phyloP scores from a whole-genome alignment of 768 basidiomycete genomes.

The Calocybe cyanea region DNA sequence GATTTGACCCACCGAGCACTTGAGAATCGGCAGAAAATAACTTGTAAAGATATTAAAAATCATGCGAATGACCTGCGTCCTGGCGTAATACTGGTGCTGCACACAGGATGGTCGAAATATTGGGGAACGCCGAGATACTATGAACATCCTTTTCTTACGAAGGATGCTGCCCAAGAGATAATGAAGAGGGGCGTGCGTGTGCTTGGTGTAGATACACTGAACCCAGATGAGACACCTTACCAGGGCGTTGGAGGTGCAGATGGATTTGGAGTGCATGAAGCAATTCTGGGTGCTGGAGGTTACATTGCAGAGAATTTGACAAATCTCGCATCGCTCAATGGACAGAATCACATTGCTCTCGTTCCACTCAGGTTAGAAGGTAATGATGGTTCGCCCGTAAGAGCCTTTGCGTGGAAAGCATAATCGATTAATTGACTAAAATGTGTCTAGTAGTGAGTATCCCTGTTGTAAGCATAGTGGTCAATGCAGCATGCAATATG shows the following conservation, averaged over 20 bases:
- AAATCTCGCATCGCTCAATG: constrained; percentile 42
- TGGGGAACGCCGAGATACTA: constrained; percentile 51
- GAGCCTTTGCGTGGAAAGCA: constrained; percentile 53
- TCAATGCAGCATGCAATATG: constrained; percentile 1
- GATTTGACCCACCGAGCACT: constrained; percentile 39
- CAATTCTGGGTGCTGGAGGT: constrained; percentile 55
- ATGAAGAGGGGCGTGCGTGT: constrained; percentile 49
- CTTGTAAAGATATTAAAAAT: constrained; percentile 46
- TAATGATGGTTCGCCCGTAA: constrained; percentile 67
- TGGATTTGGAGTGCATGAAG: constrained; percentile 54
- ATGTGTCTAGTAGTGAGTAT: constrained; percentile 2
- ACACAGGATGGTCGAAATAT: constrained; percentile 64
- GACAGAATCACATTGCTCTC: constrained; percentile 40
- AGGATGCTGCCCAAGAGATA: constrained; percentile 48
- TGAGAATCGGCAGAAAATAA: constrained; percentile 40
- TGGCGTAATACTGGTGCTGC: constrained; percentile 50
- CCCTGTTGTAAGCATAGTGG: neutral
- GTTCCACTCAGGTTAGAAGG: constrained; percentile 55
- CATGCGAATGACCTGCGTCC: constrained; percentile 32
- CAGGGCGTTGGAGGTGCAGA: constrained; percentile 29
- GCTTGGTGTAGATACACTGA: constrained; percentile 62
- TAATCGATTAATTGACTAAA: neutral
- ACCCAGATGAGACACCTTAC: constrained; percentile 58
- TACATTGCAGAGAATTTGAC: constrained; percentile 71
- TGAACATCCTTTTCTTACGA: constrained; percentile 61